Percentiles rank a stretch among this genome's conserved stretches.
Evolutionary conservation across 2,329 filamentous ascomycete genomes (phyloP).

Genomic region (Fusarium cicatricum): DNA sequence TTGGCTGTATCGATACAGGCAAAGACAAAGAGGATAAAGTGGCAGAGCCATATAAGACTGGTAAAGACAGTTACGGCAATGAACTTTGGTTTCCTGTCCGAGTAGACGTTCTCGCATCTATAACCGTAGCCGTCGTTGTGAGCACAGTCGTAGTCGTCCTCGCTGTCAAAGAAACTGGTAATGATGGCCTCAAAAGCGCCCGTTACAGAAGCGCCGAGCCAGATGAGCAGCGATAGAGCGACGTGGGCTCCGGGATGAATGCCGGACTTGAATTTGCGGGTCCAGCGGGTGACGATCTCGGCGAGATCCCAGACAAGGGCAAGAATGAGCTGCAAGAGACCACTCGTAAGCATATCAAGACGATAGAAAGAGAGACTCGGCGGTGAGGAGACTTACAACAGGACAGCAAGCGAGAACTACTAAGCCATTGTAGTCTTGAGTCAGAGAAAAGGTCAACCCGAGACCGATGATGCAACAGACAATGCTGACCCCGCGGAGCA

Average conservation of each 20-base stretch:
- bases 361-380: neutral
- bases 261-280: conserved; percentile 45
- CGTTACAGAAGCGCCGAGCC: conserved; percentile 45
- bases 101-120: conserved; percentile 4
- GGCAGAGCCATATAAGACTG: conserved; percentile 40
- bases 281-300: conserved; percentile 50
- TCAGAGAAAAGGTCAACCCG: conserved; percentile 41
- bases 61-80: conserved; percentile 36
- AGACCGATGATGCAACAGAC: conserved; percentile 41
- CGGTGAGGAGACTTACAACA: conserved; percentile 24
- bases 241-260: conserved; percentile 57
- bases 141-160: conserved; percentile 2
- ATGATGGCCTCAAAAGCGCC: conserved; percentile 38
- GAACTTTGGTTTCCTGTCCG: conserved; percentile 21
- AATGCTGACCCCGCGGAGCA: conserved; percentile 42
- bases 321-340: conserved; percentile 43
- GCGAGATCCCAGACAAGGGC: conserved; percentile 50
- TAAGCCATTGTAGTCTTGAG: neutral
- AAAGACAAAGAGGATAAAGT: conserved; percentile 51
- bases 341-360: neutral
- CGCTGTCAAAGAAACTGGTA: neutral
- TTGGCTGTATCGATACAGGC: conserved; percentile 51
- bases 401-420: conserved; percentile 27
- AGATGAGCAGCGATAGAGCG: conserved; percentile 53
- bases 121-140: neutral